phyloP scores from a whole-genome alignment of 2,329 filamentous ascomycete species.

The Laburnicola sp. region DNA sequence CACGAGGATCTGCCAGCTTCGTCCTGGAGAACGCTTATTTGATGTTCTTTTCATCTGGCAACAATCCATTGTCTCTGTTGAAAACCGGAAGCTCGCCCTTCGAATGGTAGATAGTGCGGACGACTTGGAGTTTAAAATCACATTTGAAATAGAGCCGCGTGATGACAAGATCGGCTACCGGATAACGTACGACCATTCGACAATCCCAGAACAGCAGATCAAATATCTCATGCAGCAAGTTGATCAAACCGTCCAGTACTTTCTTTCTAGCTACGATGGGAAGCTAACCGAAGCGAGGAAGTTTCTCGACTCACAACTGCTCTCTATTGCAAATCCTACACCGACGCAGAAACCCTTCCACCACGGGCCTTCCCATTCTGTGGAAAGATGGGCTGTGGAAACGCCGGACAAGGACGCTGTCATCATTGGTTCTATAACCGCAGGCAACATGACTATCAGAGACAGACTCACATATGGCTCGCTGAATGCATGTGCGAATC shows the following conservation, averaged over 20 bases:
- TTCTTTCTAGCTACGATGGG: conserved; percentile 46
- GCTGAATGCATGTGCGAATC: conserved; percentile 67
- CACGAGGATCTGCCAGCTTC: conserved; percentile 60
- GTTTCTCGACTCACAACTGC: conserved; percentile 26
- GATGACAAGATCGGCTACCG: conserved; percentile 53
- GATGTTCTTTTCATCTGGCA: conserved; percentile 85
- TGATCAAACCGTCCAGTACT: conserved; percentile 53
- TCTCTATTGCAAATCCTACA: conserved; percentile 50
- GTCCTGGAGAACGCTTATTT: conserved; percentile 65
- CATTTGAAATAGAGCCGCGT: conserved; percentile 74
- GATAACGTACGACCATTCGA: conserved; percentile 58
- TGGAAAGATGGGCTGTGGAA: conserved; percentile 57
- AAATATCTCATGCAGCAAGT: conserved; percentile 64
- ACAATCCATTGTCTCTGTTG: conserved; percentile 60
- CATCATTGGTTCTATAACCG: conserved; percentile 60
- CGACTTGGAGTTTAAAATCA: conserved; percentile 72
- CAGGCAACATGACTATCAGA: conserved; percentile 35
- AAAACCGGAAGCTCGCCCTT: conserved; percentile 48
- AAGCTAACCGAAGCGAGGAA: conserved; percentile 31
- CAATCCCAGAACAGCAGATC: conserved; percentile 61
- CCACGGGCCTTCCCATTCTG: conserved; percentile 45
- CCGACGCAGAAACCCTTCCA: conserved; percentile 28
- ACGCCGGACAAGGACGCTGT: conserved; percentile 64
- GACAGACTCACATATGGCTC: conserved; percentile 63
- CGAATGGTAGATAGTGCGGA: conserved; percentile 65